phyloP scores from a whole-genome alignment of 208 protist species.

The Trypanosoma lewisi region DNA sequence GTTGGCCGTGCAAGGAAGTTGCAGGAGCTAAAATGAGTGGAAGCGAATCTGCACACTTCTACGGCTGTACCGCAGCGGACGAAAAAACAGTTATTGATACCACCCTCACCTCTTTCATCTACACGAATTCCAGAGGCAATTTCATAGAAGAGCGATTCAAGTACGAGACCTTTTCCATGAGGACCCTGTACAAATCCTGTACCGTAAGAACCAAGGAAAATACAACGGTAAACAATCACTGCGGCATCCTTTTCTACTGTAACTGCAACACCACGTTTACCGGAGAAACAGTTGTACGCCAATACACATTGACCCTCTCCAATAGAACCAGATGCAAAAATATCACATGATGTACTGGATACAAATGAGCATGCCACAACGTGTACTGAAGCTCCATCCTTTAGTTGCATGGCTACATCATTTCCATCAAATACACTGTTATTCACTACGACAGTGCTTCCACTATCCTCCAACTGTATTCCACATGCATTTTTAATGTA shows the following conservation, averaged over 20 bases:
- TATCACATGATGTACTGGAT: conserved; percentile 18
- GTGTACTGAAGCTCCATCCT: conserved; percentile 12
- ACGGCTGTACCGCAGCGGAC: conserved; percentile 14
- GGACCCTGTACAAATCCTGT: conserved; percentile 17
- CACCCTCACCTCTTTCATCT: conserved; percentile 4
- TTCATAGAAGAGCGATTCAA: conserved; percentile 33
- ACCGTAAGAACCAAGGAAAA: conserved; percentile 26
- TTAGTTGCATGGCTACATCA: conserved; percentile 16
- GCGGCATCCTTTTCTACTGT: conserved; percentile 1
- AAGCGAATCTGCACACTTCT: neutral
- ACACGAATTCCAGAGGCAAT: conserved; percentile 21
- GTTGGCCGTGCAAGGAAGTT: conserved; percentile 7
- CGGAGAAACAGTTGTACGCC: conserved; percentile 41
- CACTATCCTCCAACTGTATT: conserved; percentile 22
- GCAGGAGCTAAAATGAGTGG: conserved; percentile 9
- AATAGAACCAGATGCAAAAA: conserved; percentile 17
- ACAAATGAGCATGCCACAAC: conserved; percentile 34
- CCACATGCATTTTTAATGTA: conserved; percentile 31
- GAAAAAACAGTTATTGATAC: conserved; percentile 10
- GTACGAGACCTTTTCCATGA: neutral
- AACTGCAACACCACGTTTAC: conserved; percentile 16
- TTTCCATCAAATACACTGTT: conserved; percentile 38
- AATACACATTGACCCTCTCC: conserved; percentile 19
- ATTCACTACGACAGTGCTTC: conserved; percentile 14
- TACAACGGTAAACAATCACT: conserved; percentile 25